Conservation (phyloP, 768 basidiomycete species). For the Amanita pallidorosea region DNA sequence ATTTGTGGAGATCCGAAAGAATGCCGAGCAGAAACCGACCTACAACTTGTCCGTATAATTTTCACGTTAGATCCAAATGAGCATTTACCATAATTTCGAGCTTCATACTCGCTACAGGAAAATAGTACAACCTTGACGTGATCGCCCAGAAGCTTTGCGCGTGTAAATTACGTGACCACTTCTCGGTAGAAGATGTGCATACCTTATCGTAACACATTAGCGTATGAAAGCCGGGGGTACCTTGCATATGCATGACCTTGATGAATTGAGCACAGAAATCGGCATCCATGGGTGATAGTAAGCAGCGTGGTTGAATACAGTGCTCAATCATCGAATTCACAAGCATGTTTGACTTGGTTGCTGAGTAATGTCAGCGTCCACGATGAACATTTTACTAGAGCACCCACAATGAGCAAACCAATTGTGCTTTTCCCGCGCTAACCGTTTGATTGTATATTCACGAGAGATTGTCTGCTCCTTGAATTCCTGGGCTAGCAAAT, state of each 20-base stretch:
- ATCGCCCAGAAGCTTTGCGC: conserved; percentile 64
- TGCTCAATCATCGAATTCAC: conserved; percentile 69
- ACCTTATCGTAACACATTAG: conserved; percentile 80
- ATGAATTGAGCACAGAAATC: conserved; percentile 90
- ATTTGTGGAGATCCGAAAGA: conserved; percentile 65
- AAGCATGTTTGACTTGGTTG: conserved; percentile 36
- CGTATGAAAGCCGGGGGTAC: conserved; percentile 85
- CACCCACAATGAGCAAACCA: conserved; percentile 66
- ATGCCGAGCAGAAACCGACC: conserved; percentile 83
- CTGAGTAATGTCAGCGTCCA: conserved; percentile 15
- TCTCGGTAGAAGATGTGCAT: conserved; percentile 5
- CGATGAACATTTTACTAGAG: background rate
- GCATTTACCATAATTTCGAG: conserved; percentile 77
- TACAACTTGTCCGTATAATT: conserved; percentile 17
- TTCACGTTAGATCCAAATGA: background rate
- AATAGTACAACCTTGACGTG: conserved; percentile 80
- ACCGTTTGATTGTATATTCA: conserved; percentile 64
- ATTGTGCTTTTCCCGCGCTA: conserved; percentile 67
- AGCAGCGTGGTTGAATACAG: conserved; percentile 85
- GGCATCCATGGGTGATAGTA: conserved; percentile 96
- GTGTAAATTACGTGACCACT: background rate
- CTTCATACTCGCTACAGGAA: conserved; percentile 93
- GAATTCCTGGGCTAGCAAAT: conserved; percentile 53
- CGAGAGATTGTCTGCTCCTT: conserved; percentile 68
- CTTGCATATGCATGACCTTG: conserved; percentile 75